Conservation (phyloP, 2,329 filamentous ascomycete genomes). For the Atkinsonella hypoxylon region DNA sequence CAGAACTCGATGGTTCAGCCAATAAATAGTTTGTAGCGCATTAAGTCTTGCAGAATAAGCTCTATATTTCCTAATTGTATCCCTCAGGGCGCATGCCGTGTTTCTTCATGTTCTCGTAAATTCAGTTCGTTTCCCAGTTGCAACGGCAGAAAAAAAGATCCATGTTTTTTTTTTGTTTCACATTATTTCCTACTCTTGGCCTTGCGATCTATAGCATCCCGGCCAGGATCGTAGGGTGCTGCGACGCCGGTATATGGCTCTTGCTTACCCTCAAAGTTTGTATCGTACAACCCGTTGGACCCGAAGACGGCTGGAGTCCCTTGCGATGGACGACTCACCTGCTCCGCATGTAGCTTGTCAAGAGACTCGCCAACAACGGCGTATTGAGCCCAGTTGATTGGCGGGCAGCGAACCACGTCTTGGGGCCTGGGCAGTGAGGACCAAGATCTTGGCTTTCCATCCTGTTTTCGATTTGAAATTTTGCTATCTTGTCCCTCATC, state of each 20-base stretch:
- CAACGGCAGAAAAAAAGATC: neutral
- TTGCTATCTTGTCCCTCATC: conserved; percentile 18
- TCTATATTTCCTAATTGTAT: neutral
- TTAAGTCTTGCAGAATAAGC: no score
- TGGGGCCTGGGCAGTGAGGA: conserved; percentile 62
- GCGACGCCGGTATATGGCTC: conserved; percentile 39
- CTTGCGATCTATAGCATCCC: conserved; percentile 34
- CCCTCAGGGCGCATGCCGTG: neutral
- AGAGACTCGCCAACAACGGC: conserved; percentile 69
- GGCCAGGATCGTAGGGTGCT: conserved; percentile 42
- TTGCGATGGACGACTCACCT: conserved; percentile 51
- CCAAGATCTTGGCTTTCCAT: conserved; percentile 32
- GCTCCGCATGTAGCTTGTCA: conserved; percentile 75
- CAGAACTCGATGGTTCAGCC: no score
- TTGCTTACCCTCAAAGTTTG: conserved; percentile 33
- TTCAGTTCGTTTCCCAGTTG: no score
- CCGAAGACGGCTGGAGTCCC: conserved; percentile 36
- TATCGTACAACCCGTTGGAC: conserved; percentile 36
- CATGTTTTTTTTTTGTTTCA: neutral
- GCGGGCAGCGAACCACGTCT: conserved; percentile 72
- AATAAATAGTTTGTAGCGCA: no score
- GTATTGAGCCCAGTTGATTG: conserved; percentile 92
- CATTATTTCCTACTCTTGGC: conserved; percentile 20
- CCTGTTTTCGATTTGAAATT: conserved; percentile 10
- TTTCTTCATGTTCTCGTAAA: neutral